phyloP scores from a whole-genome alignment of 139 green algal species.

The Closterium sp. region DNA sequence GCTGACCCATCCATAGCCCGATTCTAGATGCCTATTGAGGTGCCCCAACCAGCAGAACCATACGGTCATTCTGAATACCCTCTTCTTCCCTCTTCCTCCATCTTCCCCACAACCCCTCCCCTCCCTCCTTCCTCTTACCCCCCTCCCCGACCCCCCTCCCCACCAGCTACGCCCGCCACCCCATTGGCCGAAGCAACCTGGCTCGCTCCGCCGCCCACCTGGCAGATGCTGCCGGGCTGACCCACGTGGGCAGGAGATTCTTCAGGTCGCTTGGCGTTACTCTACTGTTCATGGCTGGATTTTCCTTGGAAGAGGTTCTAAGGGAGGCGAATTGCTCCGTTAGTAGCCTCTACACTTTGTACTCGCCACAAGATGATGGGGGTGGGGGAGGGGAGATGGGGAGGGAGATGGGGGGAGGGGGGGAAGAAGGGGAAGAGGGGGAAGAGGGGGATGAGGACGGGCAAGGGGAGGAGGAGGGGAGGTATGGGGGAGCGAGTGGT shows the following conservation, averaged over 20 bases:
- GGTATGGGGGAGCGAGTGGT: neutral
- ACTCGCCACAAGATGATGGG: neutral
- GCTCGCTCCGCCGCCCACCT: neutral
- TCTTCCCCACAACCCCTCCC: too few species aligned
- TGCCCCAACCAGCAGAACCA: too few species aligned
- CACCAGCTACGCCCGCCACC: neutral
- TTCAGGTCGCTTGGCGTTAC: neutral
- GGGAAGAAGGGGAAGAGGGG: too few species aligned
- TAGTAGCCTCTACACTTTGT: neutral
- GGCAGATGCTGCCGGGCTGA: neutral
- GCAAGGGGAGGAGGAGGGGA: neutral
- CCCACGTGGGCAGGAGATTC: neutral
- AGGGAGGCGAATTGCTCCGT: neutral
- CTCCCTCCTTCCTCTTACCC: too few species aligned
- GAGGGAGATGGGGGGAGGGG: too few species aligned
- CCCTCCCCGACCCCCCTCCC: too few species aligned
- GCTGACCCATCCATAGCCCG: too few species aligned
- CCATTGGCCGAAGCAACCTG: neutral
- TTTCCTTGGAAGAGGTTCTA: neutral
- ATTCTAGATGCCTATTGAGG: too few species aligned
- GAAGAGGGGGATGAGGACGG: neutral
- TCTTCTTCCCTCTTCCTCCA: too few species aligned
- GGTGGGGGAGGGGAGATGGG: neutral
- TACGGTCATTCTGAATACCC: too few species aligned
- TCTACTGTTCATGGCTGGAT: neutral